These are phyloP conservation scores for Paraphaeosphaeria minitans DNA, from an alignment of 2,329 filamentous ascomycete species.

Conservation along the genomic window DNA sequence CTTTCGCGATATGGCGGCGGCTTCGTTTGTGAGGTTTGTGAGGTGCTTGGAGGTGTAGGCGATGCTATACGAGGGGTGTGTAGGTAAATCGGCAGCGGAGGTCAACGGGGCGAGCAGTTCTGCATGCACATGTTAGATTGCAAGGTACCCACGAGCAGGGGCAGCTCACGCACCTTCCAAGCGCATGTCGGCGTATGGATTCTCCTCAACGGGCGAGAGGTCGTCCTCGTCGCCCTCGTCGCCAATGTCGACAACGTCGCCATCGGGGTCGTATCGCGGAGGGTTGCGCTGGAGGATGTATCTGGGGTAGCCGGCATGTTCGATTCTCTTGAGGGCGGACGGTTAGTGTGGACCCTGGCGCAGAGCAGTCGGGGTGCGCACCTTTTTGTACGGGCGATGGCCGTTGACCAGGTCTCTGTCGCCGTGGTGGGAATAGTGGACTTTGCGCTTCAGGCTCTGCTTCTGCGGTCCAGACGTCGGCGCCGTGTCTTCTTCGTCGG, in stretches of 20 bases:
- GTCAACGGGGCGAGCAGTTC: constrained; percentile 77
- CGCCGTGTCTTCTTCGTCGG: constrained; percentile 76
- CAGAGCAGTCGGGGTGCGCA: constrained; percentile 43
- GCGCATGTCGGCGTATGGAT: constrained; percentile 74
- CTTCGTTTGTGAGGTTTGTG: constrained; percentile 71
- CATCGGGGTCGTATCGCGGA: constrained; percentile 74
- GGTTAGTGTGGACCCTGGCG: constrained; percentile 21
- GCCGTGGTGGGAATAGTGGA: constrained; percentile 72
- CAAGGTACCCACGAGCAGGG: constrained; percentile 4
- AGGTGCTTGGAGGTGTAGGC: constrained; percentile 77
- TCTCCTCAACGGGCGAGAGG: constrained; percentile 66
- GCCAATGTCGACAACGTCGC: constrained; percentile 75
- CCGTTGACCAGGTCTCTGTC: constrained; percentile 65
- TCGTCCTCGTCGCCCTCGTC: constrained; percentile 70
- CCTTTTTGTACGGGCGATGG: constrained; percentile 73
- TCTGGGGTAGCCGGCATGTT: constrained; percentile 74
- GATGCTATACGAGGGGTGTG: constrained; percentile 74
- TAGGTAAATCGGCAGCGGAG: constrained; percentile 73
- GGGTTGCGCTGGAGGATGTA: constrained; percentile 77
- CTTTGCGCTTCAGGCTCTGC: constrained; percentile 77
- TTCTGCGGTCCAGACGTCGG: constrained; percentile 74
- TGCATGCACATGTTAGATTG: constrained; percentile 47
- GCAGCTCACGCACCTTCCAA: constrained; percentile 65
- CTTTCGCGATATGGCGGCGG: constrained; percentile 72
- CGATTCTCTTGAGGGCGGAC: constrained; percentile 64